These are phyloP conservation scores for Colletotrichum eleusines DNA, from an alignment of 2,329 filamentous ascomycete genomes.

Conservation along the genomic window DNA sequence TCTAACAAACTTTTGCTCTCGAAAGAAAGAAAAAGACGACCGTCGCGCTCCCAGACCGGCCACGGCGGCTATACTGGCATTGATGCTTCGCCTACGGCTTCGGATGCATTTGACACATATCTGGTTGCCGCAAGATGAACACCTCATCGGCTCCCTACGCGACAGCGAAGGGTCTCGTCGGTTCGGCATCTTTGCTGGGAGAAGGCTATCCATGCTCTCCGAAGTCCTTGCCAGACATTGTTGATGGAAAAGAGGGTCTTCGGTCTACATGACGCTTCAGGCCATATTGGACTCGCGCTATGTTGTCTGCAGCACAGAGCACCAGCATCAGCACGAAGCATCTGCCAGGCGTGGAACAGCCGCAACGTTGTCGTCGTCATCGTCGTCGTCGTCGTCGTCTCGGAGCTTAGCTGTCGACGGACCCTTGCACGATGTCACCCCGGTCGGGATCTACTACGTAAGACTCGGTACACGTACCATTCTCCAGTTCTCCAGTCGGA, in stretches of 20 bases:
- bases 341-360: constrained; percentile 9
- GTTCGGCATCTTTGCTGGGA: constrained; percentile 11
- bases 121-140: constrained; percentile 14
- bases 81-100: constrained; percentile 5
- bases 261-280: background rate
- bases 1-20: background rate
- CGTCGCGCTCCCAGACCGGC: background rate
- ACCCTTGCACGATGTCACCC: constrained; percentile 31
- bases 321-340: constrained; percentile 3
- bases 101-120: constrained; percentile 15
- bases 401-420: constrained; percentile 33
- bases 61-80: background rate
- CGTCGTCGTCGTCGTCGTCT: constrained; percentile 26
- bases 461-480: background rate
- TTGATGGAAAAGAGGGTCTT: constrained; percentile 8
- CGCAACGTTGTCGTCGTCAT: constrained; percentile 18
- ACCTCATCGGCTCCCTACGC: constrained; percentile 4
- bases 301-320: background rate
- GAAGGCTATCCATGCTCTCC: background rate
- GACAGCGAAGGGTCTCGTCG: constrained; percentile 6
- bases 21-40: too few species aligned
- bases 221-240: constrained; percentile 3
- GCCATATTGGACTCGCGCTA: background rate
- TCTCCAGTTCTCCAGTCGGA: constrained; percentile 12
- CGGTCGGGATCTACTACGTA: constrained; percentile 27